A percentile compares a stretch with the other conserved stretches of the same genome.
phyloP scores from a whole-genome alignment of 192 early-diverging fungal genomes.

The Podila epicladia region DNA sequence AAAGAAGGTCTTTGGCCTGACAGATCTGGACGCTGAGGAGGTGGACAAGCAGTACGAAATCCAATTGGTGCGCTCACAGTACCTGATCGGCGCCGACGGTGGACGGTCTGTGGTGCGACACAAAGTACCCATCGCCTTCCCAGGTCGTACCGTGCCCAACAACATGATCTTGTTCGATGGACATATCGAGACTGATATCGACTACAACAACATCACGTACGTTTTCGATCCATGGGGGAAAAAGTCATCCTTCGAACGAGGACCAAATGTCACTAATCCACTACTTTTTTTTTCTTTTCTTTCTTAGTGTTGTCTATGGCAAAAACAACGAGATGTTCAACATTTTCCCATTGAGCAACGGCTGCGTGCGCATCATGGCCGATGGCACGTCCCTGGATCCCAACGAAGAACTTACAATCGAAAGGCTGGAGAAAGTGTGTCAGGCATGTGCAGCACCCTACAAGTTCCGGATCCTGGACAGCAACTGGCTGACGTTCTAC shows the following conservation, averaged over 20 bases:
- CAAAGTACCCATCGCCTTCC: slow-evolving; percentile 36
- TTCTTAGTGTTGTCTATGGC: slow-evolving; percentile 29
- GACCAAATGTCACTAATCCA: neutral
- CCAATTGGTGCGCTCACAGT: slow-evolving; percentile 18
- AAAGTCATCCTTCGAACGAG: too few species aligned
- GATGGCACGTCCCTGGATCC: slow-evolving; percentile 26
- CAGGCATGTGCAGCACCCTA: slow-evolving; percentile 13
- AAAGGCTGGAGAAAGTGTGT: slow-evolving; percentile 15
- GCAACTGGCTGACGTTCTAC: slow-evolving; percentile 37
- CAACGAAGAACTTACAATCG: slow-evolving; percentile 10
- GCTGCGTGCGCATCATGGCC: slow-evolving; percentile 34
- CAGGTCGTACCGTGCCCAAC: slow-evolving; percentile 28
- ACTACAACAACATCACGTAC: slow-evolving; percentile 14
- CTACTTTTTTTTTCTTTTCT: neutral
- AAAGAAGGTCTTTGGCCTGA: slow-evolving; percentile 17
- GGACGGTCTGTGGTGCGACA: slow-evolving; percentile 47
- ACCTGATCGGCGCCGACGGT: slow-evolving; percentile 45
- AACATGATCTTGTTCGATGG: slow-evolving; percentile 41
- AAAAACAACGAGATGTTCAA: slow-evolving; percentile 39
- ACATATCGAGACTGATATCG: slow-evolving; percentile 22
- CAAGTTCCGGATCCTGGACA: slow-evolving; percentile 13
- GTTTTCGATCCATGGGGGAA: too few species aligned
- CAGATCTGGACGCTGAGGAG: slow-evolving; percentile 33
- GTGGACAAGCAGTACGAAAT: slow-evolving; percentile 22
- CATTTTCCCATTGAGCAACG: slow-evolving; percentile 28